Evolutionary conservation across 2,329 filamentous ascomycete genomes (phyloP), one percentile per base, ranked within the genome.

Genomic region (Penicillium hesseltinei): DNA sequence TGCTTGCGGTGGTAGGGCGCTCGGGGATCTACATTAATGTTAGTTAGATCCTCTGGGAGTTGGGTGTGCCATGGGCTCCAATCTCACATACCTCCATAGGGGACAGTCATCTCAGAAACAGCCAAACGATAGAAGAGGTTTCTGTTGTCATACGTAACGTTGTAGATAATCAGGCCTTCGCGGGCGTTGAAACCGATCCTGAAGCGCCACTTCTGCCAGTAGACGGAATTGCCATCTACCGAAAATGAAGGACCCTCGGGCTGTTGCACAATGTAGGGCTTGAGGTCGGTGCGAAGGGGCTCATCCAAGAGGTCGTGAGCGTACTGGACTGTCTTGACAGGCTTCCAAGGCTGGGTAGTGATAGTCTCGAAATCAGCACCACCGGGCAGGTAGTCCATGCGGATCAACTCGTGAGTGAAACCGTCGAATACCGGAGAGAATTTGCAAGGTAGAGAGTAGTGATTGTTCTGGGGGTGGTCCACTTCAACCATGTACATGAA

Each of bases 301-400:
- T 87, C 85, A 11, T 83, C 78, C 68, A 90, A 84, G 1, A 85
- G 82, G 67, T 90, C 88, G 66, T 88, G 85, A 2, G 81, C 75
- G 51, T 83, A 82, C 63, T 81, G 77, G 46, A 77, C 80, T 0
- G 81, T 73, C 33, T 78, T 76, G 11, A 78, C 78, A 2, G 84
- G 76, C 69, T 83, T 81, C 75, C 84, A 87, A 5, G 84, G 82
- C 49, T 79, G 75, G 0, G 83, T 77, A 3, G 81, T 78, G 58
- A 81, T 82, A 58, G 81, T 77, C 6, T 80, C 83, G 54, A 83
- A 80, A 69, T 89, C 87, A 5, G 77, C 80, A 2, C 88, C 88
- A 3, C 86, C 89, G 1, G 88, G 88, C 4, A 91, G 72, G 56
- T 84, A 78, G 66, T 91, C 88, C 61, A 91, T 88, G 11, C 88